Conservation (phyloP, 768 basidiomycete species). For the Podaxis sp. region DNA sequence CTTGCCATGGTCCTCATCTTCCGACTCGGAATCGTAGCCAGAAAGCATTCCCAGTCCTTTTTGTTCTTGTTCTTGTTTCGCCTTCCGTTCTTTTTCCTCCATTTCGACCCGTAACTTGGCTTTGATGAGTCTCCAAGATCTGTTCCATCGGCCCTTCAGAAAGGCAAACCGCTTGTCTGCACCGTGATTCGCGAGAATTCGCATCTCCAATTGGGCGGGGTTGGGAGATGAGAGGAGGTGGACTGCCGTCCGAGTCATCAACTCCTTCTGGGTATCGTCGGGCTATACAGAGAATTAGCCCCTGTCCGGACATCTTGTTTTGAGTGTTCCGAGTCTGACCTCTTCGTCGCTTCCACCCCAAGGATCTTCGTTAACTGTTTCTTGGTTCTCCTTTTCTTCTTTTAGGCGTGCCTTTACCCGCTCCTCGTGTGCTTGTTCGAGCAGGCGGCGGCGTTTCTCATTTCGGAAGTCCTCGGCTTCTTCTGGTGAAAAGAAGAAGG, state of each 20-base stretch:
- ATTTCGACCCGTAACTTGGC: slow-evolving; percentile 35
- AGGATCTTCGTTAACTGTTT: slow-evolving; percentile 30
- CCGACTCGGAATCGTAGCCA: slow-evolving; percentile 50
- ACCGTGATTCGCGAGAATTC: slow-evolving; percentile 85
- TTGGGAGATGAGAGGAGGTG: slow-evolving; percentile 72
- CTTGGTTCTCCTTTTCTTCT: slow-evolving; percentile 36
- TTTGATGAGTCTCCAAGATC: slow-evolving; percentile 57
- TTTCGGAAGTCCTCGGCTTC: slow-evolving; percentile 65
- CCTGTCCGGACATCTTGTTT: background rate
- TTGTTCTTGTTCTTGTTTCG: slow-evolving; percentile 19
- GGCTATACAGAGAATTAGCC: slow-evolving; percentile 35
- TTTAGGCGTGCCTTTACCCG: slow-evolving; percentile 56
- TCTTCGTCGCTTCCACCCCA: slow-evolving; percentile 76
- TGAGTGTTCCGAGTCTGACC: slow-evolving; percentile 19
- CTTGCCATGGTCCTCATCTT: slow-evolving; percentile 23
- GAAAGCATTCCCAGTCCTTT: slow-evolving; percentile 47
- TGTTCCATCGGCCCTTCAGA: slow-evolving; percentile 70
- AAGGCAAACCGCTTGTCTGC: slow-evolving; percentile 77
- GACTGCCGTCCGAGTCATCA: slow-evolving; percentile 73
- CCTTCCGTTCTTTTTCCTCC: slow-evolving; percentile 18
- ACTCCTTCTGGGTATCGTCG: slow-evolving; percentile 49
- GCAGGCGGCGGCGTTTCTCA: slow-evolving; percentile 59
- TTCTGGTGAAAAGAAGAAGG: slow-evolving; percentile 67
- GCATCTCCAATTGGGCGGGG: slow-evolving; percentile 78
- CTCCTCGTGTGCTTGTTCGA: slow-evolving; percentile 58